Evolutionary conservation across 306 rosid species (phyloP).

Genomic region (Macrotyloma uniflorum): DNA sequence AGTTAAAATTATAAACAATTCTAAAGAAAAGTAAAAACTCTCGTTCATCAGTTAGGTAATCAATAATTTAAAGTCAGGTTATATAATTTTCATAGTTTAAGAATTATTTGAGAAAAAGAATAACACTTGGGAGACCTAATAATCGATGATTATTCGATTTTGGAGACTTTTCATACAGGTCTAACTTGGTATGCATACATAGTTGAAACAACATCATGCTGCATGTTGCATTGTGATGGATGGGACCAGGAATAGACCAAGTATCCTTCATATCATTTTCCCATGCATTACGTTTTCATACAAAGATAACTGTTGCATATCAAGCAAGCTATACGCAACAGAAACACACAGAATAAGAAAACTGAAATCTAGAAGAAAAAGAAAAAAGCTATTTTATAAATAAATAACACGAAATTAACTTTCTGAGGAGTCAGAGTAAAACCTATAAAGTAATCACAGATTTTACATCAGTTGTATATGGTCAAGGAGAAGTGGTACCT

Average conservation of each 20-base stretch:
- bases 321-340: background rate
- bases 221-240: background rate
- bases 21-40: too few relatives aligned
- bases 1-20: too few relatives aligned
- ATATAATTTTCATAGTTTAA: too few relatives aligned
- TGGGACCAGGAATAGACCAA: background rate
- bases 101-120: too few relatives aligned
- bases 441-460: background rate
- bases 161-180: background rate
- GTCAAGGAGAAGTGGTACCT: slow-evolving; percentile 45
- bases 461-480: slow-evolving; percentile 39
- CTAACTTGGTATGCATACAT: background rate
- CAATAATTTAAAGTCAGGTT: too few relatives aligned
- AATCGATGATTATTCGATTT: background rate
- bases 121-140: too few relatives aligned
- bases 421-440: background rate
- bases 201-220: background rate
- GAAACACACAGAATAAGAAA: background rate
- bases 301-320: background rate
- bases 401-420: background rate
- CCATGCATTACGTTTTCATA: background rate
- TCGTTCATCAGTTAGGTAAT: too few relatives aligned
- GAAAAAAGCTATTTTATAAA: too few relatives aligned
- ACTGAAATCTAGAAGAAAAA: background rate
- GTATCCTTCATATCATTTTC: background rate